A percentile compares a stretch with the other conserved stretches of the same genome.
Conservation (phyloP, 1,139 yeast species). For the Debaryomyces nepalensis region DNA sequence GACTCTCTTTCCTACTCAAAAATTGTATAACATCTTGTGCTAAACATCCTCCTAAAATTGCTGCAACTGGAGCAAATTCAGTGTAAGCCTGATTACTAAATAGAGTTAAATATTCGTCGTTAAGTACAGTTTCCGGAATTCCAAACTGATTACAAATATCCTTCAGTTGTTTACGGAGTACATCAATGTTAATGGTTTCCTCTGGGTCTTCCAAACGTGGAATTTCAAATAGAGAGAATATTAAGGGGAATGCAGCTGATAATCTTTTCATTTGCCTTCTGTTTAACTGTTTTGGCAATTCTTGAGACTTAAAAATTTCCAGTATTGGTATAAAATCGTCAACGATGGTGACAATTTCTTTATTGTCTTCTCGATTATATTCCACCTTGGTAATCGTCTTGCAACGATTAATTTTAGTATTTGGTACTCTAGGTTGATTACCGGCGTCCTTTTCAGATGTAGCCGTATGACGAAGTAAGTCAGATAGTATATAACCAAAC, state of each 20-base stretch:
- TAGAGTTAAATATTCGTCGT: conserved; percentile 41
- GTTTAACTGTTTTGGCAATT: conserved; percentile 50
- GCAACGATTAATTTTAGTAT: conserved; percentile 52
- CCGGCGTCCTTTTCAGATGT: conserved; percentile 49
- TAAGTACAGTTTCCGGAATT: conserved; percentile 42
- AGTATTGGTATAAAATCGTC: conserved; percentile 53
- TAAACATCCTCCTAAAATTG: conserved; percentile 86
- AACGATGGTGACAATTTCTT: conserved; percentile 59
- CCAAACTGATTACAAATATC: conserved; percentile 34
- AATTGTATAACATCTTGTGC: conserved; percentile 91
- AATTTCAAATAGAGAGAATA: conserved; percentile 57
- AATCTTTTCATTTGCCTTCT: conserved; percentile 62
- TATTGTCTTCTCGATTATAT: conserved; percentile 30
- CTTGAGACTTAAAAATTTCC: conserved; percentile 38
- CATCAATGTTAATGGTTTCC: conserved; percentile 33
- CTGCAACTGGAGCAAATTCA: conserved; percentile 84
- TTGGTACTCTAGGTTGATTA: conserved; percentile 49
- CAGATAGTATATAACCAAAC: conserved; percentile 82
- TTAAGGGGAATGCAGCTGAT: conserved; percentile 63
- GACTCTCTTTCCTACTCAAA: conserved; percentile 75
- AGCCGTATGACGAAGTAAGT: conserved; percentile 67
- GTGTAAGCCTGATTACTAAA: conserved; percentile 59
- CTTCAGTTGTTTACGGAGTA: conserved; percentile 32
- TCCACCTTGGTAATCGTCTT: conserved; percentile 58
- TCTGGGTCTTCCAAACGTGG: conserved; percentile 33